phyloP scores from a whole-genome alignment of 164 flowering plant species.

The Nymphaea colorata region DNA sequence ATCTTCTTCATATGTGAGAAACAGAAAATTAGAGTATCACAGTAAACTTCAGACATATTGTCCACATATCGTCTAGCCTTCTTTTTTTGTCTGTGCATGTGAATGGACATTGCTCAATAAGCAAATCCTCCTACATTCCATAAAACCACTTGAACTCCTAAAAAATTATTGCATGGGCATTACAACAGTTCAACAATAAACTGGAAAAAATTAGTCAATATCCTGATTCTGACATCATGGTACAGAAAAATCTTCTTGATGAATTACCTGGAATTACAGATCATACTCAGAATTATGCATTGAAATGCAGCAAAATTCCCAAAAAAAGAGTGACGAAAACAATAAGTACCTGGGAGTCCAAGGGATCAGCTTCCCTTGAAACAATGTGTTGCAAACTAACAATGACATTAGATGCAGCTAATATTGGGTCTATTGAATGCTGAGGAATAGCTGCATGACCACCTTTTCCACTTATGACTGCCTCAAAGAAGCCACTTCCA shows the following conservation, averaged over 20 bases:
- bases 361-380: slow-evolving; percentile 81
- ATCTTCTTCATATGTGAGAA: no score
- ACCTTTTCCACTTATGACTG: slow-evolving; percentile 64
- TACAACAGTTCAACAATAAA: no score
- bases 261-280: not conserved
- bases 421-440: slow-evolving; percentile 64
- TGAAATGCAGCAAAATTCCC: not conserved
- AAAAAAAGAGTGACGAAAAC: not conserved
- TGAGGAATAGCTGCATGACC: slow-evolving; percentile 87
- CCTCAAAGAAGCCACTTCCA: slow-evolving; percentile 65
- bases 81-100: no score
- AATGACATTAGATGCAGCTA: slow-evolving; percentile 66
- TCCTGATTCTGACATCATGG: not conserved
- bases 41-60: no score
- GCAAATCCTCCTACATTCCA: no score
- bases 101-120: no score
- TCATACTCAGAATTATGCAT: not conserved
- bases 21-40: no score
- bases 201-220: not conserved
- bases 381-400: slow-evolving; percentile 71
- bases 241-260: not conserved
- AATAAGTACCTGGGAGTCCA: slow-evolving; percentile 52
- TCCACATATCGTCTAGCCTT: no score
- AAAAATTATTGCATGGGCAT: no score
- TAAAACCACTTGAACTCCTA: no score